phyloP scores from a whole-genome alignment of 257 asterid species.

The Forsythia suspensa region DNA sequence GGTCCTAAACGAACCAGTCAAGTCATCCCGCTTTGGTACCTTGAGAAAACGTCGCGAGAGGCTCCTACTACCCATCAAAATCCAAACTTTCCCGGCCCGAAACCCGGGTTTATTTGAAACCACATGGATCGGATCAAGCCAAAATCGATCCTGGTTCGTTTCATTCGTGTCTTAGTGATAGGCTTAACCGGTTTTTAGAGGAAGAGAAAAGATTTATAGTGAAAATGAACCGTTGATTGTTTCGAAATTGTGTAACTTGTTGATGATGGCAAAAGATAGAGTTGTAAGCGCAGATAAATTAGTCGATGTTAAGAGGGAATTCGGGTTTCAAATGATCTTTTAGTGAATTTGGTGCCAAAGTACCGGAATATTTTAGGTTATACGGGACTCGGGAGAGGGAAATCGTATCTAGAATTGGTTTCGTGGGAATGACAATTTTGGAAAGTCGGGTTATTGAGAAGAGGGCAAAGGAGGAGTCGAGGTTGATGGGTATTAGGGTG shows the following conservation, averaged over 20 bases:
- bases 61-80: constrained; percentile 47
- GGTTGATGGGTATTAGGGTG: no score
- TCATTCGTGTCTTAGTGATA: constrained; percentile 59
- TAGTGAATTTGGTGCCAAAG: no score
- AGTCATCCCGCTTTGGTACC: constrained; percentile 67
- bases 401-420: no score
- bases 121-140: constrained; percentile 68
- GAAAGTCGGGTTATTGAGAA: no score
- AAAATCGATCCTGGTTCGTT: constrained; percentile 51
- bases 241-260: constrained; percentile 73
- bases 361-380: no score
- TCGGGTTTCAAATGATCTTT: no score
- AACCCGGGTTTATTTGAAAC: constrained; percentile 74
- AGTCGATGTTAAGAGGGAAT: no score
- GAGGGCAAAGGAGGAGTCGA: no score
- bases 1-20: constrained; percentile 87
- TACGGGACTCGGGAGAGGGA: no score
- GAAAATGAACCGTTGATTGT: constrained; percentile 62
- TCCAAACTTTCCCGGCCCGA: constrained; percentile 48
- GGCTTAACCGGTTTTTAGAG: constrained; percentile 56
- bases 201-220: constrained; percentile 51
- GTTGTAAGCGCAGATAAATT: no score
- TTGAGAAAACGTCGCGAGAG: constrained; percentile 87
- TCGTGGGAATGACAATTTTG: no score
- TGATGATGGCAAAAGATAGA: constrained; percentile 90